Conservation (phyloP, 1,139 yeast species). For the Groenewaldozyma sp. region DNA sequence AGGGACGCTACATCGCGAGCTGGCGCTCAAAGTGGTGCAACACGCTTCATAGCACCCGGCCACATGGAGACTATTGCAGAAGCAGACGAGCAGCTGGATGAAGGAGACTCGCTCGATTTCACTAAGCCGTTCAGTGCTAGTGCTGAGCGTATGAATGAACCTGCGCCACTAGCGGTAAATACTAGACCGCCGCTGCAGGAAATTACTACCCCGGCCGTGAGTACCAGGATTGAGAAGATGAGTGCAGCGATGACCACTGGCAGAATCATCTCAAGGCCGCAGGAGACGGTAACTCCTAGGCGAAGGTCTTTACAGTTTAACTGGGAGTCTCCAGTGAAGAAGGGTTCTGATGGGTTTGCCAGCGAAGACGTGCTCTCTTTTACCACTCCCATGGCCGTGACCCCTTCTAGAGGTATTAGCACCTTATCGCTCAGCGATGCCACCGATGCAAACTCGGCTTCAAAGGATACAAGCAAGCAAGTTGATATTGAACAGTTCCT, state of each 20-base stretch:
- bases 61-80: too few relatives aligned
- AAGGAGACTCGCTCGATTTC: conserved; percentile 11
- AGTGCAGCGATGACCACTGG: too few relatives aligned
- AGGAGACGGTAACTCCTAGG: too few relatives aligned
- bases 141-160: conserved; percentile 2
- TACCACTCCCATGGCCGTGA: conserved; percentile 1
- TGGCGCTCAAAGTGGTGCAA: too few relatives aligned
- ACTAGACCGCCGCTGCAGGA: conserved; percentile 5
- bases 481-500: conserved; percentile 25
- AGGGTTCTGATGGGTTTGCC: conserved; percentile 1
- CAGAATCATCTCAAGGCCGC: too few relatives aligned
- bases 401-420: conserved; percentile 4
- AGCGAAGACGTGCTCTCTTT: not conserved
- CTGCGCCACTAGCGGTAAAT: conserved; percentile 7
- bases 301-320: conserved; percentile 9
- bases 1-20: too few relatives aligned
- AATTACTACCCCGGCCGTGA: too few relatives aligned
- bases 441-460: conserved; percentile 4
- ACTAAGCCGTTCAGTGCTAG: conserved; percentile 3
- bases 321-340: conserved; percentile 6
- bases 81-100: conserved; percentile 4
- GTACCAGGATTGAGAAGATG: too few relatives aligned
- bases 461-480: conserved; percentile 8
- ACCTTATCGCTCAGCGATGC: conserved; percentile 5
- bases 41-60: too few relatives aligned